Conservation (phyloP, 1,139 yeast genomes). For the Nakaseomyces bracarensis region DNA sequence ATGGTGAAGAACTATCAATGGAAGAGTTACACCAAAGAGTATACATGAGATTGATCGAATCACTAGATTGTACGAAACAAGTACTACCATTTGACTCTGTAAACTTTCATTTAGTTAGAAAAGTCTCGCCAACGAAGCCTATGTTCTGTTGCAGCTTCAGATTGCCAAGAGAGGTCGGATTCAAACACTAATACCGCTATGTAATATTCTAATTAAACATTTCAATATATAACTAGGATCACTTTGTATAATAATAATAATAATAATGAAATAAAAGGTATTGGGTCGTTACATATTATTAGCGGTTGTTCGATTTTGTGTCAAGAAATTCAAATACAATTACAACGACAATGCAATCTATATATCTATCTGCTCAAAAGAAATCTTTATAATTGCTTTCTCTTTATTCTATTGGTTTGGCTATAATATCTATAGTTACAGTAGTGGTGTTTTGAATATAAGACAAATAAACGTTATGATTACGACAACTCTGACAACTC, state of each 20-base stretch:
- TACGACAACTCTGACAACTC: slow-evolving; percentile 3
- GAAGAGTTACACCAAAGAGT: slow-evolving; percentile 59
- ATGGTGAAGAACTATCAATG: slow-evolving; percentile 59
- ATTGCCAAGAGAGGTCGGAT: slow-evolving; percentile 75
- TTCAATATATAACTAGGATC: too few species aligned
- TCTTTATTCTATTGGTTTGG: too few species aligned
- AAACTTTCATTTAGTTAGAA: slow-evolving; percentile 73
- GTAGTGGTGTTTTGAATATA: too few species aligned
- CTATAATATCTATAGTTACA: too few species aligned
- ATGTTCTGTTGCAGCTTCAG: slow-evolving; percentile 84
- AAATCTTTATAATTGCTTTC: too few species aligned
- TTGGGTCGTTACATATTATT: background rate
- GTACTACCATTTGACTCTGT: slow-evolving; percentile 42
- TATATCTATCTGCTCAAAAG: too few species aligned
- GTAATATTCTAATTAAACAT: too few species aligned
- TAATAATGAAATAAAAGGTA: background rate
- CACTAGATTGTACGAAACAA: slow-evolving; percentile 38
- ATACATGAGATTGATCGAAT: slow-evolving; percentile 47
- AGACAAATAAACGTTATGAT: too few species aligned
- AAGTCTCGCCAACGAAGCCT: slow-evolving; percentile 93
- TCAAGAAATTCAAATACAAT: too few species aligned
- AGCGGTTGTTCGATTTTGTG: slow-evolving; percentile 1
- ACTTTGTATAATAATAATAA: too few species aligned
- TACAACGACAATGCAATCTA: too few species aligned
- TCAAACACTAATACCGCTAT: slow-evolving; percentile 19